phyloP scores from a whole-genome alignment of 352 stramenopile genomes.

The Halophytophthora batemanensis region DNA sequence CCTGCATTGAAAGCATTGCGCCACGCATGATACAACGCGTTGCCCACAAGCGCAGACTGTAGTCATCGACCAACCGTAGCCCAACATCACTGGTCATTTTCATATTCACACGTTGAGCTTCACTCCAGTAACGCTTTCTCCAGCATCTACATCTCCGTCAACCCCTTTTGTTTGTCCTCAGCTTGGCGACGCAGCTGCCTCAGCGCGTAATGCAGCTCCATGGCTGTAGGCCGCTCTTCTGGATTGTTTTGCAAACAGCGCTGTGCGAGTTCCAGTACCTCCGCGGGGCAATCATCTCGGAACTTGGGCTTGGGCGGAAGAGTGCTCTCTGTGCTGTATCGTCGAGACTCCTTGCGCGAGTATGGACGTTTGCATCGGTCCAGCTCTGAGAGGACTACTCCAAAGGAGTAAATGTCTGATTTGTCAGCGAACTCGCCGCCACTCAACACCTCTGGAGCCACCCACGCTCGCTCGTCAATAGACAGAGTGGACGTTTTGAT shows the following conservation, averaged over 20 bases:
- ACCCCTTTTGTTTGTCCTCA: slow-evolving; percentile 4
- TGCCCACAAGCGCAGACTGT: no score
- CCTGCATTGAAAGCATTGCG: no score
- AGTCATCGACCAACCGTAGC: no score
- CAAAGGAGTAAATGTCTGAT: slow-evolving; percentile 70
- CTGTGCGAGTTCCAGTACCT: slow-evolving; percentile 38
- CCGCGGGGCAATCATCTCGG: slow-evolving; percentile 35
- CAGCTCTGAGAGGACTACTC: slow-evolving; percentile 65
- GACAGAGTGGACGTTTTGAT: slow-evolving; percentile 29
- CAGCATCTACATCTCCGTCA: slow-evolving; percentile 11
- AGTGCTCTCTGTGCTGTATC: slow-evolving; percentile 16
- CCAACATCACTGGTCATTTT: no score
- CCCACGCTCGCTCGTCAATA: slow-evolving; percentile 32
- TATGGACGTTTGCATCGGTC: slow-evolving; percentile 46
- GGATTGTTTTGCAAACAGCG: slow-evolving; percentile 47
- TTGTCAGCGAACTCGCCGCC: slow-evolving; percentile 59
- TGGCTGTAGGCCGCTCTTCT: slow-evolving; percentile 40
- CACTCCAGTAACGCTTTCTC: no score
- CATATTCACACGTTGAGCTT: no score
- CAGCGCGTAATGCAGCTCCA: slow-evolving; percentile 65
- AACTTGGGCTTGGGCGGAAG: slow-evolving; percentile 35
- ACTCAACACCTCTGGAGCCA: slow-evolving; percentile 54
- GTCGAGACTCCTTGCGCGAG: slow-evolving; percentile 16
- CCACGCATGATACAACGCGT: no score
- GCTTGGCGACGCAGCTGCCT: slow-evolving; percentile 25